Percentiles rank a stretch among this genome's conserved stretches.
phyloP scores from a whole-genome alignment of 2,329 filamentous ascomycete species.

The Thielaviopsis punctulata region DNA sequence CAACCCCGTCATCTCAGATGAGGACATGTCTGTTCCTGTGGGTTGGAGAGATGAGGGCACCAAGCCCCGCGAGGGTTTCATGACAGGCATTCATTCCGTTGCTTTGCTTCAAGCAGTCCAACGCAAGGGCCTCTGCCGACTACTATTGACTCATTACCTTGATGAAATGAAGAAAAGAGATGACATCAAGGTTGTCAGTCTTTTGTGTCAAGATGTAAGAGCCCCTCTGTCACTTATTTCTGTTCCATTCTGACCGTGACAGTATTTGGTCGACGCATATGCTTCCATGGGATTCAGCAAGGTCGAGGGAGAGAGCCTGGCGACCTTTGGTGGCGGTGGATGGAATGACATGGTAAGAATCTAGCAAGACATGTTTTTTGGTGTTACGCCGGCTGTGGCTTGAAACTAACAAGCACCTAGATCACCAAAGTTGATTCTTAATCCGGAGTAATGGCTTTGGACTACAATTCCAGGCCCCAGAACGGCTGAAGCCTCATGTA shows the following conservation, averaged over 20 bases:
- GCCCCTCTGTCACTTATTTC: neutral
- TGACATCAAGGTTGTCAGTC: conserved; percentile 52
- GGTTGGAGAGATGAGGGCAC: conserved; percentile 39
- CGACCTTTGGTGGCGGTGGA: conserved; percentile 57
- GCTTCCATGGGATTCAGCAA: conserved; percentile 51
- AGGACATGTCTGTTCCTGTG: conserved; percentile 55
- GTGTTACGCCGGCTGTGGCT: too few species aligned
- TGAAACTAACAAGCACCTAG: neutral
- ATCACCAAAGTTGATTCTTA: neutral
- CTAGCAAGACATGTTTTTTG: neutral
- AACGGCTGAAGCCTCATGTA: too few species aligned
- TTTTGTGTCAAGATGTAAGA: conserved; percentile 57
- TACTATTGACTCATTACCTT: conserved; percentile 59
- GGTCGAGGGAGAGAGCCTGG: conserved; percentile 49
- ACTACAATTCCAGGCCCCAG: neutral
- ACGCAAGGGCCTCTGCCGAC: conserved; percentile 53
- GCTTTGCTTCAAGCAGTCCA: conserved; percentile 64
- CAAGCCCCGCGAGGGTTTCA: conserved; percentile 35
- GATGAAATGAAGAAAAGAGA: conserved; percentile 56
- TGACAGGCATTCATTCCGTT: conserved; percentile 67
- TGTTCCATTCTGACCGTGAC: neutral
- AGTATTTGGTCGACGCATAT: conserved; percentile 59
- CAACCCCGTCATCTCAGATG: conserved; percentile 48
- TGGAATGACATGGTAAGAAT: conserved; percentile 64
- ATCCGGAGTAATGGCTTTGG: too few species aligned